A percentile compares a stretch with the other conserved stretches of the same genome.
Conservation (phyloP, 2,329 filamentous ascomycete species). For the Fusarium chlamydosporum region DNA sequence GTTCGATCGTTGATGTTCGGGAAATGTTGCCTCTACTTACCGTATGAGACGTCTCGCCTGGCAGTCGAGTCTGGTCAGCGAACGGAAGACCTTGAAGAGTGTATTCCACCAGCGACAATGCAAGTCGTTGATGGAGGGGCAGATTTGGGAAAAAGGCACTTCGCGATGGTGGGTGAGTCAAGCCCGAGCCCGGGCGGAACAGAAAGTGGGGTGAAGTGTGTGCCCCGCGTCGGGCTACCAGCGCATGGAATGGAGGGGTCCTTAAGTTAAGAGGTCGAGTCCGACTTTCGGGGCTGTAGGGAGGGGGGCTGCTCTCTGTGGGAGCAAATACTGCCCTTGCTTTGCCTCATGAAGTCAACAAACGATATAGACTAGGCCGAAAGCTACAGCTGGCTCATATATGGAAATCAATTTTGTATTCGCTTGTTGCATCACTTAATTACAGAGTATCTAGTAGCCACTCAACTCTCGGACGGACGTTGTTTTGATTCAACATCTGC, state of each 20-base stretch:
- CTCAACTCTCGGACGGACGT: neutral
- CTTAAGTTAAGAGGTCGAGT: neutral
- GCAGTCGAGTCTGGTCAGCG: slow-evolving; percentile 34
- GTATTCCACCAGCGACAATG: slow-evolving; percentile 38
- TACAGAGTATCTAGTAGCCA: neutral
- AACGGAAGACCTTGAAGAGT: slow-evolving; percentile 25
- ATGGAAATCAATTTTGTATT: neutral
- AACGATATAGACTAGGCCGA: neutral
- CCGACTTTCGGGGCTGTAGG: neutral
- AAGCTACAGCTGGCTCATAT: neutral
- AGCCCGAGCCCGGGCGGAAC: slow-evolving; percentile 16
- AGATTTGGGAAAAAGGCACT: slow-evolving; percentile 47
- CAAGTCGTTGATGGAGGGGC: slow-evolving; percentile 47
- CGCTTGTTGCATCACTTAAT: neutral
- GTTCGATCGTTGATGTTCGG: neutral
- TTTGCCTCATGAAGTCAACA: neutral
- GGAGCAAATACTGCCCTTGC: neutral
- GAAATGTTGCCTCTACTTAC: slow-evolving; percentile 28
- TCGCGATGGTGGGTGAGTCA: slow-evolving; percentile 52
- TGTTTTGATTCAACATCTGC: neutral
- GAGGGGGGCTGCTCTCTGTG: neutral
- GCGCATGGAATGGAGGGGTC: slow-evolving; percentile 7
- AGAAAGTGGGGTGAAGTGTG: slow-evolving; percentile 45
- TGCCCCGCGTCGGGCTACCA: slow-evolving; percentile 44
- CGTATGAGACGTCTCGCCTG: slow-evolving; percentile 30